Percentiles rank a stretch among this genome's conserved stretches.
These are phyloP conservation scores for Mycena chlorophos DNA, from an alignment of 768 basidiomycete genomes.

Conservation along the genomic window DNA sequence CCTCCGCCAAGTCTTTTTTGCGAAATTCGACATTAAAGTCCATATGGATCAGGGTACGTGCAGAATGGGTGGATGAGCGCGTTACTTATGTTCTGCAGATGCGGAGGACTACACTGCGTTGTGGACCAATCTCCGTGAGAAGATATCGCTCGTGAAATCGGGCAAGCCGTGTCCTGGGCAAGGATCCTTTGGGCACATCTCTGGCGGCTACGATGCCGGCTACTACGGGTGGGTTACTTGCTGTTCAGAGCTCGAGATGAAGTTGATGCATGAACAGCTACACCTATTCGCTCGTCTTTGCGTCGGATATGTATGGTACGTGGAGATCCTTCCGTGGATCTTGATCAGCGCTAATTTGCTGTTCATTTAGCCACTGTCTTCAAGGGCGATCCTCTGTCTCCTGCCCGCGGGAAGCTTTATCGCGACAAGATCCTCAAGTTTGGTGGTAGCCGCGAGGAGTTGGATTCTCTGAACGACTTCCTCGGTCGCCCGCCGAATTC, in stretches of 20 bases:
- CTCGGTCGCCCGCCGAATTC: constrained; percentile 73
- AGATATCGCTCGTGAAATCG: constrained; percentile 68
- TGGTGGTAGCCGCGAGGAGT: constrained; percentile 79
- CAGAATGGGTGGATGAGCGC: neutral
- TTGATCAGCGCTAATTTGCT: neutral
- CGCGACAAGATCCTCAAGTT: constrained; percentile 72
- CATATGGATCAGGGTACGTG: constrained; percentile 64
- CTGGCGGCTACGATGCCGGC: constrained; percentile 57
- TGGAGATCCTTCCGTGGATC: neutral
- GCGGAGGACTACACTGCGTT: constrained; percentile 72
- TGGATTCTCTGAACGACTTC: constrained; percentile 80
- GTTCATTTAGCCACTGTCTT: constrained; percentile 64
- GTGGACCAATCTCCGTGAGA: constrained; percentile 74
- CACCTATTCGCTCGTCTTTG: constrained; percentile 72
- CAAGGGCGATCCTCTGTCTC: constrained; percentile 73
- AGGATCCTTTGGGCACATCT: constrained; percentile 73
- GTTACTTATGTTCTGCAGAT: constrained; percentile 35
- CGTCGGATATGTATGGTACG: constrained; percentile 58
- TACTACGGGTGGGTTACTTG: constrained; percentile 58
- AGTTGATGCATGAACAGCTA: constrained; percentile 36
- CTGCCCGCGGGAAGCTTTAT: constrained; percentile 64
- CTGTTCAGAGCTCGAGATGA: neutral
- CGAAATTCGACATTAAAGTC: constrained; percentile 73
- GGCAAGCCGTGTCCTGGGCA: constrained; percentile 67
- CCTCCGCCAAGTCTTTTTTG: constrained; percentile 83